Evolutionary conservation across 2,329 filamentous ascomycete species (phyloP).

Genomic region (Stylonectria norvegica): DNA sequence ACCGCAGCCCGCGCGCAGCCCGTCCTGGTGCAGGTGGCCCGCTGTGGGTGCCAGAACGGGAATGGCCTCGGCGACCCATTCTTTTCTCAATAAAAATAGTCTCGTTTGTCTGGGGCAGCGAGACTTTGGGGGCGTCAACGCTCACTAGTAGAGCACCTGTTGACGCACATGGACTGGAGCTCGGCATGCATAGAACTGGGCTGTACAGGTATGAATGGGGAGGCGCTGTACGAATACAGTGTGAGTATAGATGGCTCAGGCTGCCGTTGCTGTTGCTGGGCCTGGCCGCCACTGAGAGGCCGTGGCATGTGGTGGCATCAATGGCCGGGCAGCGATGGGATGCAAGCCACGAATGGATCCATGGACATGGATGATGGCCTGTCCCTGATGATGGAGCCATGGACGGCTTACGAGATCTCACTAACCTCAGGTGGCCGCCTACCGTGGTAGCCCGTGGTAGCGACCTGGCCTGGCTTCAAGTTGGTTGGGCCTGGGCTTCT

Average conservation of each 20-base stretch:
- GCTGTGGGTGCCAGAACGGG: constrained; percentile 3
- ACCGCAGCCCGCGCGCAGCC: no score
- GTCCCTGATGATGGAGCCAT: constrained; percentile 1
- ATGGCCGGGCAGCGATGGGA: no score
- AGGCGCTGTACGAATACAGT: constrained; percentile 1
- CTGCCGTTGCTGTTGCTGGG: no score
- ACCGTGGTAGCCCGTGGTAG: not conserved
- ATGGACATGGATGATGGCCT: no score
- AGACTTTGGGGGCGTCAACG: constrained; percentile 8
- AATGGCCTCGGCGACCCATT: constrained; percentile 8
- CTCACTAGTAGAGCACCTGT: not conserved
- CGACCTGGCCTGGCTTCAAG: not conserved
- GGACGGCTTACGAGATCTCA: constrained; percentile 21
- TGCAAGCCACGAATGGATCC: no score
- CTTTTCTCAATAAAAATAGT: constrained; percentile 12
- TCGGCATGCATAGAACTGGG: constrained; percentile 6
- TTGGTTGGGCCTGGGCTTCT: no score
- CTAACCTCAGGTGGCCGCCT: constrained; percentile 18
- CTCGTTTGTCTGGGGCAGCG: constrained; percentile 7
- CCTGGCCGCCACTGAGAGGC: constrained; percentile 8
- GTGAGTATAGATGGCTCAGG: constrained; percentile 6
- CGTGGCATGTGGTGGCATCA: no score
- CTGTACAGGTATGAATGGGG: constrained; percentile 19
- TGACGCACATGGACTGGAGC: constrained; percentile 2
- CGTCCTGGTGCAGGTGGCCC: no score